These are phyloP conservation scores for Glomus cerebriforme DNA, from an alignment of 192 early-diverging fungal genomes.

Conservation along the genomic window DNA sequence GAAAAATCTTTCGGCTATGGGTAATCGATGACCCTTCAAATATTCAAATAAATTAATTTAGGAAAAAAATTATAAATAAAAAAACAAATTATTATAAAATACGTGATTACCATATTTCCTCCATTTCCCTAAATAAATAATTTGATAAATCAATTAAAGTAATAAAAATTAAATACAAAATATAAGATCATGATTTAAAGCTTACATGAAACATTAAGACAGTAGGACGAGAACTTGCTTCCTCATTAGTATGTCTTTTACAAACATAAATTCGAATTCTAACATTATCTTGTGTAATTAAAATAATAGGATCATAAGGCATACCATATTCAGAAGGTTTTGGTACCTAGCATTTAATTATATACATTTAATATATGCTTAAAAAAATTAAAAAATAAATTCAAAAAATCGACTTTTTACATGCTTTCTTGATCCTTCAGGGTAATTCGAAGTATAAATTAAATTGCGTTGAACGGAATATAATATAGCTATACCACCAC, in stretches of 20 bases:
- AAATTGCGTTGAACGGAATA: slow-evolving; percentile 76
- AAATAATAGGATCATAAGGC: slow-evolving; percentile 54
- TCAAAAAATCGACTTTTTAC: slow-evolving; percentile 33
- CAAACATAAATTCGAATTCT: slow-evolving; percentile 80
- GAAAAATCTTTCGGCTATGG: slow-evolving; percentile 82
- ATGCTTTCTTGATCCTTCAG: slow-evolving; percentile 53
- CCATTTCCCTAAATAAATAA: slow-evolving; percentile 73
- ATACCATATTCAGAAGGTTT: slow-evolving; percentile 69
- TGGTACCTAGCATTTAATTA: slow-evolving; percentile 43
- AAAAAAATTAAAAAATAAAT: slow-evolving; percentile 12
- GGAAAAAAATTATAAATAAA: background rate
- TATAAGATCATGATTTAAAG: background rate
- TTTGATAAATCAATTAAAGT: background rate
- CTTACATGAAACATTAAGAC: slow-evolving; percentile 82
- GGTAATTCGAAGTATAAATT: slow-evolving; percentile 69
- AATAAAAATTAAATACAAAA: background rate
- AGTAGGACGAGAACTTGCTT: slow-evolving; percentile 64
- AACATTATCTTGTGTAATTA: slow-evolving; percentile 81
- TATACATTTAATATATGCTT: background rate
- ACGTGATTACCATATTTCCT: slow-evolving; percentile 75
- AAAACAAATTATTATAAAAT: slow-evolving; percentile 6
- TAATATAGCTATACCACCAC: slow-evolving; percentile 53
- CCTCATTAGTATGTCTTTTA: slow-evolving; percentile 54
- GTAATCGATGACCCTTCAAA: slow-evolving; percentile 85
- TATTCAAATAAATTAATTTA: background rate